Base-by-base conservation (phyloP, 768 basidiomycete genomes). In the Suillus luteus region DNA sequence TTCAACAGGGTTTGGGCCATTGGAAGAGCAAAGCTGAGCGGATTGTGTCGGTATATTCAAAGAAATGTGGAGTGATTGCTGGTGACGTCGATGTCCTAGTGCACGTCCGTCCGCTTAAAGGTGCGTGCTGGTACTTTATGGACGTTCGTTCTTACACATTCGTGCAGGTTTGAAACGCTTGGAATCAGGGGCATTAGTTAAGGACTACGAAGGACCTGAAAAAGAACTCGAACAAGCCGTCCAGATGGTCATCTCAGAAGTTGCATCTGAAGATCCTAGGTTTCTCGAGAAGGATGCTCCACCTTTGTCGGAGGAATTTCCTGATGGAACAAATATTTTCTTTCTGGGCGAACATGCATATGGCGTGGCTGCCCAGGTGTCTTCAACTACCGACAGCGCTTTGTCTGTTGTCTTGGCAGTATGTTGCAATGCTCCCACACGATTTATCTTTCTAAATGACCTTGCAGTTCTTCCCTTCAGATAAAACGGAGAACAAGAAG, bases 311-410 rank as follows among this genome's bases (percentile, higher is more conserved):
- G 89, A 94, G 60, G 97, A 99, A 72, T 98, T 93, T 78, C 95
- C 96, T 0, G 87, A 86, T 0, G 93, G 91, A 1, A 91, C 87
- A 74, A 93, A 90, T 72, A 92, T 99, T 35, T 97, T 99, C 78
- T 99, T 98, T 86, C 83, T 99, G 8, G 96, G 96, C 17, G 90
- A 93, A 71, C 89, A 94, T 72, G 94, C 92, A 0, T 99, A 96
- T 71, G 97, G 97, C n/a, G 89, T 93, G 3, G 94, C 96, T 15
- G 95, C 96, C 0, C 92, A 95, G 70, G 93, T 99, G 12, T 83
- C 86, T 44, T 83, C 78, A 0, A 93, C 94, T 0, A 84, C 84
- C 0, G 85, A 91, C 3, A 82, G 83, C 2, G 80, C 86, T 1
- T 77, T 99, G 14, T 89, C 93, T 11, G 91, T 99, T 55, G 78